Conservation (phyloP, 139 green algal genomes). For the Coelastrella sp. region DNA sequence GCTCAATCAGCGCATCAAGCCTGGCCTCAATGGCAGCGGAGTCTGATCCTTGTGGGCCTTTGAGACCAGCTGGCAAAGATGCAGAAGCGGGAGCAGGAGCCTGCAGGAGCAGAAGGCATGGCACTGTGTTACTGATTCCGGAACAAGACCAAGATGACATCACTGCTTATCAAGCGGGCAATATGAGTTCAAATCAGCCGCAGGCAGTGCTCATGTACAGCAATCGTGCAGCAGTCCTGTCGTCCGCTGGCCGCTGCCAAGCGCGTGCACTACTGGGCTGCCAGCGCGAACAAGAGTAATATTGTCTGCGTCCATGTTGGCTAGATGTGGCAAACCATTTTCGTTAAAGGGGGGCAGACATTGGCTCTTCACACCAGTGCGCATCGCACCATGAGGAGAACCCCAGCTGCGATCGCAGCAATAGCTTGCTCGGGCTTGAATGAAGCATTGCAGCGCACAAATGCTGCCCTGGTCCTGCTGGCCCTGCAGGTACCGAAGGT, state of each 20-base stretch:
- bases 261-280: too few relatives aligned
- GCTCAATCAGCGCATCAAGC: conserved; percentile 37
- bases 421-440: conserved; percentile 4
- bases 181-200: too few relatives aligned
- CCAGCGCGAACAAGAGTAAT: too few relatives aligned
- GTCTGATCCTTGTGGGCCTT: conserved; percentile 20
- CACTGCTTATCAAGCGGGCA: too few relatives aligned
- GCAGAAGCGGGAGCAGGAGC: conserved; percentile 3
- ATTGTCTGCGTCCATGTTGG: neutral
- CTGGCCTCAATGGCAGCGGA: conserved; percentile 8
- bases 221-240: too few relatives aligned
- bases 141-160: too few relatives aligned
- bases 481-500: neutral
- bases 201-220: too few relatives aligned
- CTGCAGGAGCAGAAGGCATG: neutral
- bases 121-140: too few relatives aligned
- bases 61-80: neutral
- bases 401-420: neutral
- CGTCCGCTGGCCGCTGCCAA: too few relatives aligned
- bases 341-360: too few relatives aligned
- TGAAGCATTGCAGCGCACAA: conserved; percentile 8
- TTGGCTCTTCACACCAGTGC: too few relatives aligned
- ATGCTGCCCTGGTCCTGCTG: neutral
- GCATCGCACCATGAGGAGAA: conserved; percentile 21
- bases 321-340: too few relatives aligned